Evolutionary conservation across 2,329 filamentous ascomycete genomes (phyloP), one percentile per base, ranked within the genome.

Genomic region (Waltergamsia citrina): DNA sequence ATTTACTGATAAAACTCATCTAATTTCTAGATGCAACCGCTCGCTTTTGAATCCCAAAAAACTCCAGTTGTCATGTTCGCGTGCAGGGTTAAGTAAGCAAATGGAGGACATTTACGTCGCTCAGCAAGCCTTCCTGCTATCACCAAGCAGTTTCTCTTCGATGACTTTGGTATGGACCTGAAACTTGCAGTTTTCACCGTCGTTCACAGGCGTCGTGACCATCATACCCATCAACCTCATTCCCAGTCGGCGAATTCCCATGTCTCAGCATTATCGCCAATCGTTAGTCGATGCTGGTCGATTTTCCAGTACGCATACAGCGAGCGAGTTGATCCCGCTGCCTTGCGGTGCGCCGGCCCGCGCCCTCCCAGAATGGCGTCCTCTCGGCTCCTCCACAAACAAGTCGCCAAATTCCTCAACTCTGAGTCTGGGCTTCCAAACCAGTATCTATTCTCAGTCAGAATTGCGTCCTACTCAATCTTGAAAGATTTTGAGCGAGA

Each of bases 331-430:
- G 59, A 77, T 54, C 75, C 73, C 66, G 60, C 85, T 52, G 69
- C 87, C 67, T 82, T 61, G 38, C 62, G 59, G 53, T 76, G 71
- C 38, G 78, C 78, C 31, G 69, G 67, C 10, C 76, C 75, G 34
- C 65, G 56, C 20, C 74, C 74, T 38, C 75, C 78, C 41, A 65
- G 64, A 45, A 61, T 65, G 24, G 78, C 77, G 49, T 81, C 74
- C 26, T 71, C 62, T 28, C 66, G 63, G 21, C 68, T 70, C 42
- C 74, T 64, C 77, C 78, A 82, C 39, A 82, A 53, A 54, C 77
- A 87, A 32, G 87, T 94, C 28, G 88, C 88, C 47, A 95, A 57
- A 59, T 94, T 94, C 49, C 75, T 67, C 41, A 81, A 69, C 33
- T 81, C 66, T 28, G 55, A 62, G 59, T 93, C 77, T 15, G 81